A percentile compares a stretch with the other conserved stretches of the same genome.
Evolutionary conservation across 148 eudicot genomes (phyloP).

Genomic region (Persicaria tinctoria): DNA sequence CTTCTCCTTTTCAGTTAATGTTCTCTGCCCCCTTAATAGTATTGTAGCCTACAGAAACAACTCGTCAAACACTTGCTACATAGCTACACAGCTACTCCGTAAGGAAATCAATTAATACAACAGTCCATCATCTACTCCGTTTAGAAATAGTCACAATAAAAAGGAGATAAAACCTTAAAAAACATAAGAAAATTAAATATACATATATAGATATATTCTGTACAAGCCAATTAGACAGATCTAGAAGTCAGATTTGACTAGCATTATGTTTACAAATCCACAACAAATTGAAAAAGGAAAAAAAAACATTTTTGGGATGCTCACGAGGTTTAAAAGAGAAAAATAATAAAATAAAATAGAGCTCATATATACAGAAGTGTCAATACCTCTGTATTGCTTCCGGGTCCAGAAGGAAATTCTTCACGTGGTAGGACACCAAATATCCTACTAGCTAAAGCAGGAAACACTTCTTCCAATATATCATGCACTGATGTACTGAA

Average conservation of each 20-base stretch:
- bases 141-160: background rate
- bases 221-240: background rate
- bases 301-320: background rate
- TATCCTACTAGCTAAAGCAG: constrained; percentile 62
- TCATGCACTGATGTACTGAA: constrained; percentile 50
- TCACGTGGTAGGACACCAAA: constrained; percentile 61
- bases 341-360: background rate
- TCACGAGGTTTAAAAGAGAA: background rate
- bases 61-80: too few relatives aligned
- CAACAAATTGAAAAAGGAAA: background rate
- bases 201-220: background rate
- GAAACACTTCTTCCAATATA: constrained; percentile 76
- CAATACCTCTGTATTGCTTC: constrained; percentile 85
- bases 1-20: background rate
- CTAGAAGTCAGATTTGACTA: background rate
- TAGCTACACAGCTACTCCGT: too few relatives aligned
- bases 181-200: too few relatives aligned
- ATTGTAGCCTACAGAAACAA: background rate
- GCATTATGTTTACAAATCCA: constrained; percentile 9
- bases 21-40: background rate
- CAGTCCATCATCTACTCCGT: too few relatives aligned
- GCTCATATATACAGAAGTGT: background rate
- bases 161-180: background rate
- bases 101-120: too few relatives aligned
- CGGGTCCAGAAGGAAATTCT: constrained; percentile 75